Evolutionary conservation across 805 yeast genomes (phyloP), one percentile per base, ranked within the genome.

Genomic region (Metschnikowia gruessii): DNA sequence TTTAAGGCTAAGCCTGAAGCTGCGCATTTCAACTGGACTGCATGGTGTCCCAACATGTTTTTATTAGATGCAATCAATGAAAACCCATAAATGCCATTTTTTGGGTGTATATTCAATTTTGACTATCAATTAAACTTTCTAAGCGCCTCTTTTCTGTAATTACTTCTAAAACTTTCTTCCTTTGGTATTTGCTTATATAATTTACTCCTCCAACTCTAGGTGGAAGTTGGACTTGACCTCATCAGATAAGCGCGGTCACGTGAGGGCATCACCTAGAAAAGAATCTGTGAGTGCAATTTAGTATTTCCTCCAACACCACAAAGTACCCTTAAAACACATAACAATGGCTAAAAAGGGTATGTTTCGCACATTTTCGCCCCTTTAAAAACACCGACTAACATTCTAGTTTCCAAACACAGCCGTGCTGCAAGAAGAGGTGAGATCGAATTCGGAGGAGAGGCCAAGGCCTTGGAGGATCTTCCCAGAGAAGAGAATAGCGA

Each of bases 361-460:
- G 74, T 65, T 11, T 2, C 17, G 9, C 3, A 8, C 21, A 16
- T 16, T 10, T 13, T 39, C 30, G 8, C 22, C 1, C 17, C 15
- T 34, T 19, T 34, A 34, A 16, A 30, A 3, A n/a, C 6, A 32
- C 12, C 12, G 47, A 53, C 62, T 61, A 57, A 62, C 62, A 6
- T 12, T 13, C n/a, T 21, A 69, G 76, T 82, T 22, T 82, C 88
- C 16, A 83, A 83, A 54, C 81, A 77, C 50, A 82, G 90, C 37
- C 76, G 94, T 68, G 89, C 90, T 2, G 91, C 94, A 2, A 80
- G 91, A 67, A 74, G 89, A 61, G 85, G 83, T 6, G 78, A 74
- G 49, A 63, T 68, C 12, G 66, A 60, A 3, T 74, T 76, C 1
- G 66, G 56, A 3, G 79, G 75, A 31, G 74, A 69, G 56, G 76